These are phyloP conservation scores for Euphrasia arctica DNA, from an alignment of 305 asterid species.

Conservation along the genomic window DNA sequence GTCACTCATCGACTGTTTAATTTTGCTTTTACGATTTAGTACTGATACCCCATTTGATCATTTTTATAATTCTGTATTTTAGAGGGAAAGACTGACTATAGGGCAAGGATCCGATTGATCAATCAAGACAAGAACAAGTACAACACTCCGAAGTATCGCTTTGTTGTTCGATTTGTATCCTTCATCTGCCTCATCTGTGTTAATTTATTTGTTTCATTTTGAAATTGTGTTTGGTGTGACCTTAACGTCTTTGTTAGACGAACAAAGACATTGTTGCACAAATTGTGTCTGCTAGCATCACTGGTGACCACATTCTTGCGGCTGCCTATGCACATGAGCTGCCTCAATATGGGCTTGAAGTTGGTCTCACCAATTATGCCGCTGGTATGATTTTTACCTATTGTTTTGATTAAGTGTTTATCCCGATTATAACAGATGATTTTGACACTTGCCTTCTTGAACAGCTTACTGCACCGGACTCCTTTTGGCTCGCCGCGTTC, in stretches of 20 bases:
- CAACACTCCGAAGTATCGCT: conserved; percentile 62
- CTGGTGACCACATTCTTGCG: conserved; percentile 74
- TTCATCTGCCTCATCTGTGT: no score
- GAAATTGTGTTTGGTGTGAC: no score
- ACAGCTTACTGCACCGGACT: conserved; percentile 93
- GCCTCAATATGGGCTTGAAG: conserved; percentile 67
- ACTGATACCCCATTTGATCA: no score
- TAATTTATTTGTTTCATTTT: background rate
- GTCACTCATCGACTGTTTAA: no score
- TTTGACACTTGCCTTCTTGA: conserved; percentile 1
- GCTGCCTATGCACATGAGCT: conserved; percentile 78
- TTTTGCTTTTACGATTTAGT: no score
- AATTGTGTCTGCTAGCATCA: conserved; percentile 62
- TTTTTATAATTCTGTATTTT: no score
- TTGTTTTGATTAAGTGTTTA: background rate
- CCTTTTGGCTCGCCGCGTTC: conserved; percentile 81
- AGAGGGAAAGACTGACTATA: conserved; percentile 62
- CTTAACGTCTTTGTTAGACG: conserved; percentile 36
- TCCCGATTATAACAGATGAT: background rate
- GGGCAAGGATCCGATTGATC: conserved; percentile 64
- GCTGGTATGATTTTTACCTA: conserved; percentile 44
- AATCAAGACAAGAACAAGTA: conserved; percentile 74
- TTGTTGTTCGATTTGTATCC: conserved; percentile 50
- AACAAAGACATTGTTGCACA: conserved; percentile 70
- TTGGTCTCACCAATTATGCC: conserved; percentile 79